Base-by-base conservation (phyloP, 495 filamentous ascomycete genomes). In the Corynascus novoguineensis region DNA sequence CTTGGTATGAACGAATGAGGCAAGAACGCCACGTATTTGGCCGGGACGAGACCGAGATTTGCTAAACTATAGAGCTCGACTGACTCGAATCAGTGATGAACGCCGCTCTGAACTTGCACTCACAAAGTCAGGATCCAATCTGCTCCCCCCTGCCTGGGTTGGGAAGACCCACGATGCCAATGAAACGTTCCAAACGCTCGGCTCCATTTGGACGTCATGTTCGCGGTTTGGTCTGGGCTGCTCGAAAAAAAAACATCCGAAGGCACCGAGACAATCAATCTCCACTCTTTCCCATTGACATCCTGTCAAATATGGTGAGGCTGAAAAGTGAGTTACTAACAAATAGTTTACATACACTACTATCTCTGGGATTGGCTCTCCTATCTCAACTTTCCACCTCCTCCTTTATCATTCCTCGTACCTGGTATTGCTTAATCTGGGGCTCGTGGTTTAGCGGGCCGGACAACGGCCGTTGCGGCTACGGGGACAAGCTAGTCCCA, bases 401-500 rank as follows among this genome's bases (percentile, higher is more conserved):
- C 32, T 21, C 15, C 31, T 22, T 38, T 50, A 14, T 37, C 21
- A 10, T n/a, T n/a, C n/a, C n/a, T n/a, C n/a, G 12, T 34, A 25
- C 31, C 37, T 11, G 42, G 5, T 14, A 32, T 37, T 17, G n/a
- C 14, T 1, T 38, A 1, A n/a, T 15, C 35, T 19, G 17, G 15
- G 4, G 1, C 35, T n/a, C 35, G 7, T n/a, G 35, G 17, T 38
- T 12, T n/a, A 38, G 17, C 35, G 17, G 14, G 17, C 44, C 32
- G 15, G 3, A 14, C 19, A 15, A 21, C 27, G 21, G 24, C 34
- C 27, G 7, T 24, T 38, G 15, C 15, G 10, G 27, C 25, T 45
- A 25, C 25, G 38, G 31, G 11, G 25, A 14, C 29, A 24, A 28
- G 37, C 58, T 60, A 55, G 50, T 48, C 58, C 58, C 58, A 60